Base-by-base conservation (phyloP, 345 rosid genomes). In the Boechera retrofracta region DNA sequence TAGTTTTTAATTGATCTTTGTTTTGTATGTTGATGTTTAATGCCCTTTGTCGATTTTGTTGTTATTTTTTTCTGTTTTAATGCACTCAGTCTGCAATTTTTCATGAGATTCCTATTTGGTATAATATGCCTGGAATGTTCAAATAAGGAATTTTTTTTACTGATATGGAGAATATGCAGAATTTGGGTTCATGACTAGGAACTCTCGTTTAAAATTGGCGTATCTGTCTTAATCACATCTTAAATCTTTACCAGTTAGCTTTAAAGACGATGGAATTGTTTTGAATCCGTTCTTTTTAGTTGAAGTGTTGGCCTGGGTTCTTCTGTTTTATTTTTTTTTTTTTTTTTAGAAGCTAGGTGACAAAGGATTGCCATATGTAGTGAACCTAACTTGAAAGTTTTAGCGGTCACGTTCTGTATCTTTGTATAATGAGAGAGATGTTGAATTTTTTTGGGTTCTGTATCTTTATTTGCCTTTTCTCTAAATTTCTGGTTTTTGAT, bases 41-140 rank as follows among this genome's bases (percentile, higher is more conserved):
- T 24, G 24, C 32, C 41, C 18, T 29, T n/a, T 16, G 11, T 51
- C 29, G 52, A 62, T 61, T 70, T 71, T 64, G 42, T n/a, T 64
- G 2, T 28, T 24, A 4, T 21, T 42, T 12, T 56, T 39, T 39
- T 39, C 18, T 73, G 42, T 21, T 21, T 21, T 21, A 21, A 21
- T 24, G 54, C 13, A 62, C 31, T 7, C 55, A 28, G 21, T 38
- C 13, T 49, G 3, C 48, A 45, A n/a, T 1, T 11, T 10, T 10
- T 10, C 54, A 21, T 33, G 31, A 47, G 61, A 21, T 29, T 57
- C 58, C 18, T 48, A 21, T 45, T 67, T 48, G 42, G 73, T 51
- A 10, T 3, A 10, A 49, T 75, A 38, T 75, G 45, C 16, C 35
- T 75, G 45, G 24, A 59, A 26, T 57, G 26, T 65, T 55, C 47